Percentiles rank a stretch among this genome's conserved stretches.
phyloP scores from a whole-genome alignment of 345 rosid species.

The Eucalyptus curtisii region DNA sequence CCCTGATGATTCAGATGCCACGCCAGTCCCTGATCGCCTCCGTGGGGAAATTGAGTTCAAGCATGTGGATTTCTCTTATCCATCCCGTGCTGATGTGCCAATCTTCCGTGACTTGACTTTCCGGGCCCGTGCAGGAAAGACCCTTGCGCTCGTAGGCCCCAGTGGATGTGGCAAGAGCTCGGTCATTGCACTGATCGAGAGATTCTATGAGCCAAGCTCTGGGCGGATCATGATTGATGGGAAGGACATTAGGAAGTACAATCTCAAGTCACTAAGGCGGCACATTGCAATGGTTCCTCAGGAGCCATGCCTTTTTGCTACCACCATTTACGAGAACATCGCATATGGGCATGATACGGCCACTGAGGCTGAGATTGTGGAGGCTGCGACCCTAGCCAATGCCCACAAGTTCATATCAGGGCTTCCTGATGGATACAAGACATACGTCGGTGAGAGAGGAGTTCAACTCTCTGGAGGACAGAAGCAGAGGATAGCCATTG shows the following conservation, averaged over 20 bases:
- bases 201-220: conserved; percentile 88
- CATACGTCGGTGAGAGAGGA: conserved; percentile 85
- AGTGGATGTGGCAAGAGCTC: conserved; percentile 99
- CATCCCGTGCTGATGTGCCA: conserved; percentile 77
- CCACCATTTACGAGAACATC: conserved; percentile 81
- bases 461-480: conserved; percentile 96
- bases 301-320: conserved; percentile 84
- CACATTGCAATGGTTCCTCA: conserved; percentile 95
- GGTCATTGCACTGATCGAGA: conserved; percentile 62
- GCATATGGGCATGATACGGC: conserved; percentile 86
- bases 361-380: conserved; percentile 77
- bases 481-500: conserved; percentile 82
- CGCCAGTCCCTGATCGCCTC: conserved; percentile 60
- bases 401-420: conserved; percentile 83
- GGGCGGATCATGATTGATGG: conserved; percentile 88
- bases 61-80: conserved; percentile 93
- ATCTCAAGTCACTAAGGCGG: conserved; percentile 74
- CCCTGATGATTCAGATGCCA: conserved; percentile 85
- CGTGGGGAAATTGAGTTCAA: conserved; percentile 94
- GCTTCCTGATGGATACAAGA: conserved; percentile 75
- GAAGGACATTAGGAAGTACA: conserved; percentile 88
- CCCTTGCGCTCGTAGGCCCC: conserved; percentile 94
- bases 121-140: conserved; percentile 86
- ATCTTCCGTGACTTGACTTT: conserved; percentile 77
- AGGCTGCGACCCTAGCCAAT: conserved; percentile 89